phyloP scores from a whole-genome alignment of 768 basidiomycete species.

The Hygrocybe punicea region DNA sequence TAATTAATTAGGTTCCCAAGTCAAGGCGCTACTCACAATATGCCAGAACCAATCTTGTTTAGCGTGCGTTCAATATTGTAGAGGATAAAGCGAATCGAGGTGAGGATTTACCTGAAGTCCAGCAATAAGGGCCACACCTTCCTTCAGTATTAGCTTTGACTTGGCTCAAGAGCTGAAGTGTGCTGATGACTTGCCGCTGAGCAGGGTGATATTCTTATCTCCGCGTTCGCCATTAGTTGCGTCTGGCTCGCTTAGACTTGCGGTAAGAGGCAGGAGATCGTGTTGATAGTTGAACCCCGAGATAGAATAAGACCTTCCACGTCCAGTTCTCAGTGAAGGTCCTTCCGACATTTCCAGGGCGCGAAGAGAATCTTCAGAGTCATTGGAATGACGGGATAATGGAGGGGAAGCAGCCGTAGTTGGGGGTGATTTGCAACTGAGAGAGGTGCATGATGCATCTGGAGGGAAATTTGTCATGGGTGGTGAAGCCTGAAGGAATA shows the following conservation, averaged over 20 bases:
- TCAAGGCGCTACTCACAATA: constrained; percentile 55
- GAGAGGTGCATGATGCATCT: constrained; percentile 38
- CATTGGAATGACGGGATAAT: constrained; percentile 45
- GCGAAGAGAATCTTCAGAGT: constrained; percentile 72
- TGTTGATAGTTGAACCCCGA: constrained; percentile 77
- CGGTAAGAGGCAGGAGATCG: constrained; percentile 72
- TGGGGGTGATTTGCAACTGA: constrained; percentile 45
- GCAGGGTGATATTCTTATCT: constrained; percentile 72
- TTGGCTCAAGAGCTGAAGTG: background rate
- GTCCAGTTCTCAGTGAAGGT: constrained; percentile 36
- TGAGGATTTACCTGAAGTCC: constrained; percentile 62
- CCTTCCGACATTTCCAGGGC: constrained; percentile 76
- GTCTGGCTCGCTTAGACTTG: constrained; percentile 72
- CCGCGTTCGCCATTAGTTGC: constrained; percentile 42
- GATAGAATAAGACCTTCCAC: constrained; percentile 62
- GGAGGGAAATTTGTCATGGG: constrained; percentile 41
- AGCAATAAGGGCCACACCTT: constrained; percentile 82
- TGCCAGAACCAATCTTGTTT: constrained; percentile 81
- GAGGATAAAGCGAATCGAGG: background rate
- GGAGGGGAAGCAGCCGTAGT: constrained; percentile 22
- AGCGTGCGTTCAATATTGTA: background rate
- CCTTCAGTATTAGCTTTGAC: background rate
- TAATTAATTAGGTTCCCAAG: background rate
- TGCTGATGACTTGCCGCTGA: constrained; percentile 60
- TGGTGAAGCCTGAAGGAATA: too few species aligned